A percentile compares a stretch with the other conserved stretches of the same genome.
These are phyloP conservation scores for Cladosporium phlei DNA, from an alignment of 2,329 filamentous ascomycete genomes.

Conservation along the genomic window DNA sequence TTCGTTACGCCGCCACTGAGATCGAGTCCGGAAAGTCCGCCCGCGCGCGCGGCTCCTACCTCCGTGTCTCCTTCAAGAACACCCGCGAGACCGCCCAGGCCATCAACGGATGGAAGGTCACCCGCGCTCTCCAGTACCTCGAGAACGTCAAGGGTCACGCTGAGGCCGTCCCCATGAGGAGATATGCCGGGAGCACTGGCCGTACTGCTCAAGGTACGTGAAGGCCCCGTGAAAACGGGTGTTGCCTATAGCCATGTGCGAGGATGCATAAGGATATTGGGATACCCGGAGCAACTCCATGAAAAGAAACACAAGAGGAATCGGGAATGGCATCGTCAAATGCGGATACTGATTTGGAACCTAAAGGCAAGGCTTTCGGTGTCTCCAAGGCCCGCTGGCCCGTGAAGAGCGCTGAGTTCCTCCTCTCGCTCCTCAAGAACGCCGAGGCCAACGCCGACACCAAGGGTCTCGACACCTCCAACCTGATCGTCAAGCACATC, in stretches of 20 bases:
- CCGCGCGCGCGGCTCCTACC: slow-evolving; percentile 96
- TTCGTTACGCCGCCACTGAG: slow-evolving; percentile 92
- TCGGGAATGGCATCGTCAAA: slow-evolving; percentile 17
- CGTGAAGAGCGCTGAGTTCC: slow-evolving; percentile 97
- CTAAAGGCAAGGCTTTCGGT: slow-evolving; percentile 93
- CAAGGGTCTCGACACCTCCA: slow-evolving; percentile 95
- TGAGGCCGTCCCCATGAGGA: slow-evolving; percentile 97
- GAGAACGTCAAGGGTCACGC: slow-evolving; percentile 96
- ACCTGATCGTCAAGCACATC: slow-evolving; percentile 99
- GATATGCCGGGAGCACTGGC: slow-evolving; percentile 93
- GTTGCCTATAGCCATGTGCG: slow-evolving; percentile 29
- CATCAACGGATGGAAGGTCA: slow-evolving; percentile 98
- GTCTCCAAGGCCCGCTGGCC: slow-evolving; percentile 98
- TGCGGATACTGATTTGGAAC: slow-evolving; percentile 11
- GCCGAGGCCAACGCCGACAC: slow-evolving; percentile 94
- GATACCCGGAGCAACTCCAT: slow-evolving; percentile 14
- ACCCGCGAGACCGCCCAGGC: slow-evolving; percentile 98
- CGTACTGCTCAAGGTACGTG: slow-evolving; percentile 94
- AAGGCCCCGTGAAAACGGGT: slow-evolving; percentile 14
- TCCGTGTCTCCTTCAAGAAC: slow-evolving; percentile 99
- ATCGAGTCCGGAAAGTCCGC: slow-evolving; percentile 89
- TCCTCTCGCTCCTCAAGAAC: slow-evolving; percentile 95
- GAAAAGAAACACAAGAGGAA: slow-evolving; percentile 18
- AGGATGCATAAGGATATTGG: slow-evolving; percentile 32
- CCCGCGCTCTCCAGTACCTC: slow-evolving; percentile 92